Evolutionary conservation across 305 asterid species (phyloP).

Genomic region (Fraxinus albicans): DNA sequence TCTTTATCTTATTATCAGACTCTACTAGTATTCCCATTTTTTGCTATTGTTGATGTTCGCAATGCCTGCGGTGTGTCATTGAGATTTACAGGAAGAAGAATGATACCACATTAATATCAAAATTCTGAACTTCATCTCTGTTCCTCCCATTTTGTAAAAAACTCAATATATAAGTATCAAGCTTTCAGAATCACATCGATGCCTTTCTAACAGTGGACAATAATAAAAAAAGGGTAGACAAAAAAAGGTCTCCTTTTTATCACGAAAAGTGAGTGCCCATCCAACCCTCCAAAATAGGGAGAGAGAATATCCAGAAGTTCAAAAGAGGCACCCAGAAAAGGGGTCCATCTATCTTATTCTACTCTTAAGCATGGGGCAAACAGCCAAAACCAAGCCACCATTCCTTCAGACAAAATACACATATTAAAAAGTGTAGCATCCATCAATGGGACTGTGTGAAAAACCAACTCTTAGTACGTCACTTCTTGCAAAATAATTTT

Average conservation of each 20-base stretch:
- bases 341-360: neutral
- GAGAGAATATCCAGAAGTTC: neutral
- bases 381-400: neutral
- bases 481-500: neutral
- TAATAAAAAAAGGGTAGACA: neutral
- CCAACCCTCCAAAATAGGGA: neutral
- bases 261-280: neutral
- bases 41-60: neutral
- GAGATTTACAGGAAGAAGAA: neutral
- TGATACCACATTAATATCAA: neutral
- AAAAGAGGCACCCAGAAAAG: neutral
- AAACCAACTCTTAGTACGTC: constrained; percentile 1
- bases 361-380: neutral
- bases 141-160: neutral
- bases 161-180: neutral
- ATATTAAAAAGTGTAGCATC: neutral
- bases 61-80: neutral
- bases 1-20: neutral
- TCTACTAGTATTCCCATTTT: neutral
- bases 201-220: neutral
- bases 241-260: neutral
- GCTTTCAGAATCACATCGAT: neutral
- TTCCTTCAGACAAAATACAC: neutral
- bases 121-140: neutral
- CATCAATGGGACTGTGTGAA: neutral